Evolutionary conservation across 2,329 filamentous ascomycete species (phyloP).

Genomic region (Penicillium sp.): DNA sequence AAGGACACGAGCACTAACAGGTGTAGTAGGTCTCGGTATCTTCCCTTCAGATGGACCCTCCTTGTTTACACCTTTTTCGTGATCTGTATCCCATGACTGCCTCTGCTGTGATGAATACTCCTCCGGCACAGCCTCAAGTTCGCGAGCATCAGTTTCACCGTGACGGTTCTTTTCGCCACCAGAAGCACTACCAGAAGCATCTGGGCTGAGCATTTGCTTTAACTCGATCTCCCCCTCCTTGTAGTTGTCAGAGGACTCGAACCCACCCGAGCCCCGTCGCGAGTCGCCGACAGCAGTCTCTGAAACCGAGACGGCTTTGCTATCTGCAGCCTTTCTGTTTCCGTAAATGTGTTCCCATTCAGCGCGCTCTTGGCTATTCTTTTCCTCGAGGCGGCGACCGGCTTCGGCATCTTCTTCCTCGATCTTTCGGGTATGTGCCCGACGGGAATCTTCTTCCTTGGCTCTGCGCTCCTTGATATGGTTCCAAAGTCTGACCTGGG

Average conservation of each 20-base stretch:
- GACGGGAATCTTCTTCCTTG: slow-evolving; percentile 46
- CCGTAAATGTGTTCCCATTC: slow-evolving; percentile 79
- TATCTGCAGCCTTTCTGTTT: slow-evolving; percentile 46
- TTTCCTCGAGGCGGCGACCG: slow-evolving; percentile 57
- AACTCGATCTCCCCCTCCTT: slow-evolving; percentile 26
- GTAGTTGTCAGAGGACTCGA: slow-evolving; percentile 17
- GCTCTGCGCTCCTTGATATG: slow-evolving; percentile 60
- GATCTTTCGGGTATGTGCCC: slow-evolving; percentile 56
- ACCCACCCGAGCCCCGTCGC: slow-evolving; percentile 18
- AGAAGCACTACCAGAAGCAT: slow-evolving; percentile 20
- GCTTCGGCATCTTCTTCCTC: slow-evolving; percentile 66
- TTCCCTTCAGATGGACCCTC: not conserved
- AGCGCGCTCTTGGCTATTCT: slow-evolving; percentile 44
- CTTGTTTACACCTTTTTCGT: not conserved
- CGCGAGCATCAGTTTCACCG: not conserved
- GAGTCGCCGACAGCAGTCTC: slow-evolving; percentile 28
- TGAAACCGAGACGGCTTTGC: slow-evolving; percentile 29
- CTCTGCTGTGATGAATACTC: slow-evolving; percentile 7
- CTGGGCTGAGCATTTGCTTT: slow-evolving; percentile 22
- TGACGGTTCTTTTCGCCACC: slow-evolving; percentile 16
- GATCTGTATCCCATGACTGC: not conserved
- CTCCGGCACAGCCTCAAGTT: slow-evolving; percentile 14
- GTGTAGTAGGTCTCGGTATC: slow-evolving; percentile 1
- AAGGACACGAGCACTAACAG: slow-evolving; percentile 17
- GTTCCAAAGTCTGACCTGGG: slow-evolving; percentile 83